Percentiles rank a stretch among this genome's conserved stretches.
These are phyloP conservation scores for Hippophae tibetana DNA, from an alignment of 306 rosid genomes.

Conservation along the genomic window DNA sequence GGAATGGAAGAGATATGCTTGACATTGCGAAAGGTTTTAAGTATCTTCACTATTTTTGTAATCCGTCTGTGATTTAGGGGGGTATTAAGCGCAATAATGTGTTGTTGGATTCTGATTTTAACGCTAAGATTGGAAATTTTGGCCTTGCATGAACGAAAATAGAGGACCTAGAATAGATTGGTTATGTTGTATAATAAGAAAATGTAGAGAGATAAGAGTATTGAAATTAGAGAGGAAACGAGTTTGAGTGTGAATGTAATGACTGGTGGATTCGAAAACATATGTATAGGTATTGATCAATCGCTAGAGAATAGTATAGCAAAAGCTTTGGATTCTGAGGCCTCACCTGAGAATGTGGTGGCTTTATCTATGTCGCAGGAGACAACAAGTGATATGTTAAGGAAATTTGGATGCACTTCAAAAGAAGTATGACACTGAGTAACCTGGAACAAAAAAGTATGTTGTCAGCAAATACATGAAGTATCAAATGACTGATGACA, in stretches of 20 bases:
- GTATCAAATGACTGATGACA: no score
- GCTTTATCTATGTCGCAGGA: constrained; percentile 24
- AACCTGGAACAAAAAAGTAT: no score
- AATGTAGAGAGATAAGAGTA: no score
- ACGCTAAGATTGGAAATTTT: no score
- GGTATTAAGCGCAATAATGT: constrained; percentile 49
- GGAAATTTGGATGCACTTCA: constrained; percentile 25
- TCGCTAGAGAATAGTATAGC: constrained; percentile 54
- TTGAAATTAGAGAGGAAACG: no score
- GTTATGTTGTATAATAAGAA: no score
- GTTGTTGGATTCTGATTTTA: no score
- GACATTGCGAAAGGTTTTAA: constrained; percentile 66
- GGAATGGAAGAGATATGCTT: constrained; percentile 54
- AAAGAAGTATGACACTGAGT: no score
- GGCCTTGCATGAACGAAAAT: no score
- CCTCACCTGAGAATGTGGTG: constrained; percentile 32
- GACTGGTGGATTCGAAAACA: constrained; percentile 33
- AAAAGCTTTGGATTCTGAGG: constrained; percentile 43
- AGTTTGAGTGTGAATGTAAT: no score
- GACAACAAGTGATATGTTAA: constrained; percentile 30
- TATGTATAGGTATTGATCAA: constrained; percentile 24
- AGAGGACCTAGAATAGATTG: no score
- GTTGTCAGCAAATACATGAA: no score
- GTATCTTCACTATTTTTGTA: constrained; percentile 57
- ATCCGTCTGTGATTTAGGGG: constrained; percentile 83